Percentiles rank a stretch among this genome's conserved stretches.
Conservation (phyloP, 1,284 basidiomycete genomes). For the Pholiota adiposa region DNA sequence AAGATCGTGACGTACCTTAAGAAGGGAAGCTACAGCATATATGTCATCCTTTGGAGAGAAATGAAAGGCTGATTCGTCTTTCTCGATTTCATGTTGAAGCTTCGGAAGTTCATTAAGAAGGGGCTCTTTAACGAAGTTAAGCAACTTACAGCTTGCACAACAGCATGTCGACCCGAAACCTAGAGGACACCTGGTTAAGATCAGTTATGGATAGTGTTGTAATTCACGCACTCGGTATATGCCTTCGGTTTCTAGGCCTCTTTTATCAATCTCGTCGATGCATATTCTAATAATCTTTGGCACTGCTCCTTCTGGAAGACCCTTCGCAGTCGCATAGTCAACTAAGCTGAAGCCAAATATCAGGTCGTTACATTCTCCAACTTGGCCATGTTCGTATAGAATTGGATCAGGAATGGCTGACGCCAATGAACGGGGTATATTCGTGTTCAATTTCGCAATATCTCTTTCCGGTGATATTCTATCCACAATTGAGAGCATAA, state of each 20-base stretch:
- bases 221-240: conserved; percentile 71
- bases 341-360: conserved; percentile 92
- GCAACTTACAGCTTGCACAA: conserved; percentile 74
- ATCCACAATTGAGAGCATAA: conserved; percentile 60
- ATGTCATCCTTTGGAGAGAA: conserved; percentile 87
- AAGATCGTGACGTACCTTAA: conserved; percentile 70
- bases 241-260: conserved; percentile 84
- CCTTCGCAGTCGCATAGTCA: conserved; percentile 90
- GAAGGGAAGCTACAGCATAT: conserved; percentile 85
- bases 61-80: conserved; percentile 83
- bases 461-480: conserved; percentile 76
- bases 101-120: conserved; percentile 34
- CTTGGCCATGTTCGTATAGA: conserved; percentile 79
- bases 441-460: conserved; percentile 55
- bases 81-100: conserved; percentile 89
- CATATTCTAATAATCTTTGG: conserved; percentile 89
- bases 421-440: conserved; percentile 62
- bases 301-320: conserved; percentile 72
- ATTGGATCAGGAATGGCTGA: conserved; percentile 67
- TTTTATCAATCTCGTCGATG: conserved; percentile 82
- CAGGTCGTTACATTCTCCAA: conserved; percentile 88
- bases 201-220: neutral
- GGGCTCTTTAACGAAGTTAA: neutral
- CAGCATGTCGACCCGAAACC: conserved; percentile 86
- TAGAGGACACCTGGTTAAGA: conserved; percentile 27